phyloP scores from a whole-genome alignment of 139 green algal genomes.

The Volvox africanus region DNA sequence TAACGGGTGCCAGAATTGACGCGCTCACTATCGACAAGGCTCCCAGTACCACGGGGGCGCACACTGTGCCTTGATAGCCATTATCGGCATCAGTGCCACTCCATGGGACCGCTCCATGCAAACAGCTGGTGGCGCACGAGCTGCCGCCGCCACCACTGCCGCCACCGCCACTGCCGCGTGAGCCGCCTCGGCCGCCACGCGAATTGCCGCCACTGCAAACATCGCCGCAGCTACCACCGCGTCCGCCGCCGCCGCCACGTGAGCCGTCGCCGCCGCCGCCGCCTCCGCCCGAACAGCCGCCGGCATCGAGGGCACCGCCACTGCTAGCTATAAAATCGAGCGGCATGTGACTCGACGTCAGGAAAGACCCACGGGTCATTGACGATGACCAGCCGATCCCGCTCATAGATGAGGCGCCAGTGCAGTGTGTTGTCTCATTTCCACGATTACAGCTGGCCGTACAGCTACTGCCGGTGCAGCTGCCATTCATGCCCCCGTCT shows the following conservation, averaged over 20 bases:
- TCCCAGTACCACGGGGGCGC: background rate
- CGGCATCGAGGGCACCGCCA: background rate
- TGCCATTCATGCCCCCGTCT: background rate
- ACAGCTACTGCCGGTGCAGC: background rate
- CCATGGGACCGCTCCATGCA: background rate
- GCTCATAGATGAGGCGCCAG: background rate
- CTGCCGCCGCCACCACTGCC: background rate
- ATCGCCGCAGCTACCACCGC: too few relatives aligned
- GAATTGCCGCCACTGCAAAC: too few relatives aligned
- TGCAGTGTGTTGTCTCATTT: background rate
- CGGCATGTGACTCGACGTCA: background rate
- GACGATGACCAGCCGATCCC: background rate
- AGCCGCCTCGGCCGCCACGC: background rate
- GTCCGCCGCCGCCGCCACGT: background rate
- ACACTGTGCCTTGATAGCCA: background rate
- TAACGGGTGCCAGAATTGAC: background rate
- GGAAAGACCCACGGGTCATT: constrained; percentile 3
- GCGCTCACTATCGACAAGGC: background rate
- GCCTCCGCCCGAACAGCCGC: background rate
- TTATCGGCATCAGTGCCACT: background rate
- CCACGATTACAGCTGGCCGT: background rate
- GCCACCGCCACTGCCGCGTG: background rate
- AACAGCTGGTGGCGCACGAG: background rate
- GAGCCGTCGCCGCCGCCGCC: too few relatives aligned
- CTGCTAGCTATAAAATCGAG: background rate